phyloP scores from a whole-genome alignment of 345 rosid genomes.

The Eucalyptus polybractea region DNA sequence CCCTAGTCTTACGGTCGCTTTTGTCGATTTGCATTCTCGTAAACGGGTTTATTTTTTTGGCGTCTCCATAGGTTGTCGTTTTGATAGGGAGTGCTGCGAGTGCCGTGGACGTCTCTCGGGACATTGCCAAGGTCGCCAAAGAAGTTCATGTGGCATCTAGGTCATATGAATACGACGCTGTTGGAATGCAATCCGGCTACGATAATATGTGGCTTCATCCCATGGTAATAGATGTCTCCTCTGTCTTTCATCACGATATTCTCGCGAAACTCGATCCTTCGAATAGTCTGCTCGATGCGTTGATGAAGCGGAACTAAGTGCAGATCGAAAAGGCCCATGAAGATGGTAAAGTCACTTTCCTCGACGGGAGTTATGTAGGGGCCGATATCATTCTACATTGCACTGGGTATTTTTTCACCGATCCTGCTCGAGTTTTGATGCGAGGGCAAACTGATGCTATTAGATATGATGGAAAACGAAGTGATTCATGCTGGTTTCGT shows the following conservation, averaged over 20 bases:
- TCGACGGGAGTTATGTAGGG: conserved; percentile 22
- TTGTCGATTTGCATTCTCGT: not conserved
- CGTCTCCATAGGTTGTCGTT: conserved; percentile 39
- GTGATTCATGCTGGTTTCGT: not conserved
- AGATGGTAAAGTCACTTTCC: conserved; percentile 61
- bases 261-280: not conserved
- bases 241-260: not conserved
- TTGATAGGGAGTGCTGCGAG: conserved; percentile 68
- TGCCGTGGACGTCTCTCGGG: conserved; percentile 65
- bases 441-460: not conserved
- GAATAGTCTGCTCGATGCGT: not conserved
- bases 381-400: conserved; percentile 73
- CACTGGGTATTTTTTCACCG: conserved; percentile 41
- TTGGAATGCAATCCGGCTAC: conserved; percentile 23
- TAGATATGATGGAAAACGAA: not conserved
- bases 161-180: conserved; percentile 26
- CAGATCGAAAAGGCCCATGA: conserved; percentile 47
- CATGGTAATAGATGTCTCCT: conserved; percentile 38
- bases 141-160: conserved; percentile 76
- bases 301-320: not conserved
- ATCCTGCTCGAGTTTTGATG: not conserved
- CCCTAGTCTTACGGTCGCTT: not conserved
- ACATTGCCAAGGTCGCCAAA: conserved; percentile 56
- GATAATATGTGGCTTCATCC: conserved; percentile 71
- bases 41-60: not conserved